Percentiles rank a stretch among this genome's conserved stretches.
These are phyloP conservation scores for Tilletia horrida DNA, from an alignment of 1,284 basidiomycete genomes.

Conservation along the genomic window DNA sequence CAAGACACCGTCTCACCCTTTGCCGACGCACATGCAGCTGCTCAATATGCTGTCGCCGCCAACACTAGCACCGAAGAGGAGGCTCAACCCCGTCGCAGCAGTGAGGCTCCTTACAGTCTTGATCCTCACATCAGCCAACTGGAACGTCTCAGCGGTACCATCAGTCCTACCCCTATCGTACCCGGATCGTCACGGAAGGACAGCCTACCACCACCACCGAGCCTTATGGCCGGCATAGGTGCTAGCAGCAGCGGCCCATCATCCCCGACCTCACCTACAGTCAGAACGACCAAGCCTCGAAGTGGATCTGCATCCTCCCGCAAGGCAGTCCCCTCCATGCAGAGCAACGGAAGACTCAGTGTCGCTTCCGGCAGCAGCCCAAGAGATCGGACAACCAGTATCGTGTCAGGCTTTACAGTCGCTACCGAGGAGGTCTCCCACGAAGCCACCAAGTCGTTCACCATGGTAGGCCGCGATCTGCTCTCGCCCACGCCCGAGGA, in stretches of 20 bases:
- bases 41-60: not conserved
- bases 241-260: too few relatives aligned
- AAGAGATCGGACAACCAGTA: not conserved
- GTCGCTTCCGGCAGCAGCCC: too few relatives aligned
- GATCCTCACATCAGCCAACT: conserved; percentile 12
- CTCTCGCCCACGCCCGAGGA: not conserved
- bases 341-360: too few relatives aligned
- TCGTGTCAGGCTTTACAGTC: not conserved
- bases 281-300: too few relatives aligned
- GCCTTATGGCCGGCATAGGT: not conserved
- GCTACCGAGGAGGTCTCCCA: not conserved
- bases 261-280: too few relatives aligned
- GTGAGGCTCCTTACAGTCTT: conserved; percentile 8
- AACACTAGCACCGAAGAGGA: not conserved
- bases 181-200: not conserved
- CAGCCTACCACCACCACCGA: conserved; percentile 3
- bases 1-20: not conserved
- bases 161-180: not conserved
- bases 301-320: too few relatives aligned
- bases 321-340: too few relatives aligned
- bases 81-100: conserved; percentile 6
- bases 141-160: conserved; percentile 4
- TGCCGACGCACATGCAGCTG: not conserved
- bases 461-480: not conserved
- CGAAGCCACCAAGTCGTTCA: not conserved